A percentile compares a stretch with the other conserved stretches of the same genome.
Evolutionary conservation across 177 flowering plant genomes (phyloP).

Genomic region (Vitis hybrid): DNA sequence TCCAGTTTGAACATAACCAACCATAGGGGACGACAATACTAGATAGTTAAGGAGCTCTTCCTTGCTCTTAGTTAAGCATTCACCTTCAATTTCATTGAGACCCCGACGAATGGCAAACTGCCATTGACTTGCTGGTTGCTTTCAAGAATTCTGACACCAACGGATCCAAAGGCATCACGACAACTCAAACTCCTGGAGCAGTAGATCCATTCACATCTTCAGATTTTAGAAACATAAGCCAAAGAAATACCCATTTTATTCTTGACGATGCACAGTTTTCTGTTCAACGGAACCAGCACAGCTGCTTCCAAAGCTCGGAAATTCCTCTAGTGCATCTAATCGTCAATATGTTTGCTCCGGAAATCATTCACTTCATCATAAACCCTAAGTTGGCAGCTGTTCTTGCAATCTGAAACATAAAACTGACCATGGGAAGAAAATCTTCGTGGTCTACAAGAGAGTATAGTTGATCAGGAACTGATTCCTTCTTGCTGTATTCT

Average conservation of each 20-base stretch:
- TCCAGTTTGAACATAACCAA: slow-evolving; percentile 82
- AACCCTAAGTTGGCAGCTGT: slow-evolving; percentile 79
- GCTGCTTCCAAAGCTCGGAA: slow-evolving; percentile 82
- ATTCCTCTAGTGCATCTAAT: slow-evolving; percentile 73
- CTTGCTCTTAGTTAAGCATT: slow-evolving; percentile 72
- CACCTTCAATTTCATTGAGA: slow-evolving; percentile 85
- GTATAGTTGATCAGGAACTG: too few species aligned
- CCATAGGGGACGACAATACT: slow-evolving; percentile 73
- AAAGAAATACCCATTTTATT: slow-evolving; percentile 84
- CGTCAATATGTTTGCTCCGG: slow-evolving; percentile 78
- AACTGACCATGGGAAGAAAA: slow-evolving; percentile 48
- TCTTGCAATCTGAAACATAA: slow-evolving; percentile 80
- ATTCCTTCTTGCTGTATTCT: too few species aligned
- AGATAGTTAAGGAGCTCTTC: slow-evolving; percentile 76
- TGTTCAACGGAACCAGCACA: slow-evolving; percentile 68
- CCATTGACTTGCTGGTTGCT: slow-evolving; percentile 72
- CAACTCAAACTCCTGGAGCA: too few species aligned
- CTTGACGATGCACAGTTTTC: slow-evolving; percentile 74
- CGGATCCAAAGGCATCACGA: too few species aligned
- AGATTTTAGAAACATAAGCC: slow-evolving; percentile 55
- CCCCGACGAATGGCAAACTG: slow-evolving; percentile 82
- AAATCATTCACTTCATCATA: slow-evolving; percentile 65
- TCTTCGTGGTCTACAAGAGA: too few species aligned
- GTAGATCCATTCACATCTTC: slow-evolving; percentile 14
- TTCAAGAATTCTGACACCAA: too few species aligned